Base-by-base conservation (phyloP, 352 stramenopile species). In the Plasmopara muralis region DNA sequence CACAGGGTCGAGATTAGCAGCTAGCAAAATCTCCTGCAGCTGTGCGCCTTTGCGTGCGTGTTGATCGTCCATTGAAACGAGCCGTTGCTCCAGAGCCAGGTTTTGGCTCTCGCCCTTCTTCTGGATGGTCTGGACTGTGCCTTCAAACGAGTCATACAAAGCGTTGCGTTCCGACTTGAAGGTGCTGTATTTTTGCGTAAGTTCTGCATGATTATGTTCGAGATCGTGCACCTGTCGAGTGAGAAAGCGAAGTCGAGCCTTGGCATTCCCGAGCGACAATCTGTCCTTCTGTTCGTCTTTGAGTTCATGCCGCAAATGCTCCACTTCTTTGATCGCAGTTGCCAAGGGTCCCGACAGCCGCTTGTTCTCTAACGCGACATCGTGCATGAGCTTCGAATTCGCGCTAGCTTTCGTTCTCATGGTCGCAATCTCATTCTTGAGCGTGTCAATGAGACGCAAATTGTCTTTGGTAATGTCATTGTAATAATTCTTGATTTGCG, bases 401-500 rank as follows among this genome's bases (percentile, higher is more conserved):
- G 75, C 79, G 9, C 83, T 62, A 0, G 86, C 86, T 54, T 96
- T 97, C 62, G 93, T 91, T 62, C 96, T 95, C 85, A 97, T 96
- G 5, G 91, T 83, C n/a, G 69, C 63, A 50, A 97, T 85, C 68
- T 97, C 85, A 53, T 86, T 82, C 70, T 97, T 96, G 48, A 98
- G 78, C 18, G 74, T 87, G 31, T 93, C 80, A 47, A 98, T 98
- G 39, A 97, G 76, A 9, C 87, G 80, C 18, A 98, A 53, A 58
- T 97, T 97, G 66, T 96, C 81, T 46, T 92, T 88, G 13, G 92
- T 98, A 55, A 97, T 97, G 55, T 97, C 88, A 63, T 98, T 97
- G 64, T 98, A 98, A 80, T 97, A 98, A 47, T 89, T 85, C 55
- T 97, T 97, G 77, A 97, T 97, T 74, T 97, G 87, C 7, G 73